Base-by-base conservation (phyloP, 2,329 filamentous ascomycete genomes). In the Didymella segeticola region DNA sequence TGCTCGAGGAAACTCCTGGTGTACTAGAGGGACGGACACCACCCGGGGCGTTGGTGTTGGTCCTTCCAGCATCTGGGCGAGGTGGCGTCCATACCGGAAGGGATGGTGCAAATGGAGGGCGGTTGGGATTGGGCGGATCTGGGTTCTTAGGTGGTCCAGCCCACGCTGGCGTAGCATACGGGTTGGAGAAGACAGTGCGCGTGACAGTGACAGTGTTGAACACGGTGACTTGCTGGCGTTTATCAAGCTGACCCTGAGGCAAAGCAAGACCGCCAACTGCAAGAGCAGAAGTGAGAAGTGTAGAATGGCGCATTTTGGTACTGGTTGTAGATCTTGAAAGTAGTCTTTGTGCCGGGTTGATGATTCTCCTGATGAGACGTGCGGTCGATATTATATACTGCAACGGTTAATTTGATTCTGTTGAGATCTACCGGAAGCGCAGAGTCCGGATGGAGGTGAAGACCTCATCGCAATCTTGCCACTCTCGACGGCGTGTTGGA, bases 251-350 rank as follows among this genome's bases (percentile, higher is more conserved):
- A 8, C 23, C 47, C 33, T 65, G 57, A n/a, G 69, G 68, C 11
- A 53, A 52, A 22, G 68, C 69, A 23, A 70, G 38, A 48, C 60
- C 62, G 46, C 63, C 61, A n/a, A 64, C 45, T 26, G 62, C 69
- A 47, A 72, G 46, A 15, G 58, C 62, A 10, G 62, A 65, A 43
- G 64, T 53, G 42, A 72, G 48, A 47, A 71, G 50, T 42, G 67
- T 12, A 12, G 56, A 59, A 22, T 63, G 64, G 48, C 63, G 68
- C 70, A 74, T 74, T 20, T 42, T 65, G 43, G 47, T n/a, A 33
- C 37, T 45, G 29, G 17, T 31, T 31, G 45, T 60, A 50, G 37
- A 53, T 48, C 14, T 46, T 39, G 39, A 20, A 38, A 49, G 14
- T 43, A 46, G 36, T 55, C 15, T 11, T 42, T 45, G 31, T 50